phyloP scores from a whole-genome alignment of 192 early-diverging fungal species.

The Entophlyctis luteolus region DNA sequence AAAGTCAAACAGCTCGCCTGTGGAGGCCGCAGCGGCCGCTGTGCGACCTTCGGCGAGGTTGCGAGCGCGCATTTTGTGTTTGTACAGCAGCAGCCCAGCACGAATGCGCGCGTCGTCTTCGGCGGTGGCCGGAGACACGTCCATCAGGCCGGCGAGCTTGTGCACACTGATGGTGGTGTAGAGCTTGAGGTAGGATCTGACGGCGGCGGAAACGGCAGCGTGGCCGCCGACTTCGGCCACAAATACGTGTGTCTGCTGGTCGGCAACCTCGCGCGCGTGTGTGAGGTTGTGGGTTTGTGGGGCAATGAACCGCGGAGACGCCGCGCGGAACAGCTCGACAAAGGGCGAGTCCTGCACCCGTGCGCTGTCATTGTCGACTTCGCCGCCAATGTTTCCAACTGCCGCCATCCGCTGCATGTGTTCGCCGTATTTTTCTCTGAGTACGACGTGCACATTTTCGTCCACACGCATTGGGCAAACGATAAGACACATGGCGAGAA shows the following conservation, averaged over 20 bases:
- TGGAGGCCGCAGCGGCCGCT: too few relatives aligned
- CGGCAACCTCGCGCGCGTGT: conserved; percentile 52
- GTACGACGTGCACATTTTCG: conserved; percentile 80
- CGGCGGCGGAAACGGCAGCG: conserved; percentile 75
- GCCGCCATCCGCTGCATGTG: conserved; percentile 84
- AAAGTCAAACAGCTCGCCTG: conserved; percentile 87
- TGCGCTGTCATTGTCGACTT: conserved; percentile 34
- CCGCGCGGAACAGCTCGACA: conserved; percentile 85
- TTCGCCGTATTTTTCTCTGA: conserved; percentile 92
- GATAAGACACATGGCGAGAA: conserved; percentile 84
- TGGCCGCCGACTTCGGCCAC: conserved; percentile 81
- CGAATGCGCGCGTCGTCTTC: conserved; percentile 12
- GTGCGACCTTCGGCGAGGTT: too few relatives aligned
- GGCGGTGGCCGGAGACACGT: conserved; percentile 66
- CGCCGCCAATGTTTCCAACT: too few relatives aligned
- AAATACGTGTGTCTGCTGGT: conserved; percentile 83
- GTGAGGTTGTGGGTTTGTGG: conserved; percentile 58
- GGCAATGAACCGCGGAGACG: conserved; percentile 94
- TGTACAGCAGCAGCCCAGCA: conserved; percentile 85
- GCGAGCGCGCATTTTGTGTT: conserved; percentile 89
- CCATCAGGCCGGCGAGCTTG: conserved; percentile 83
- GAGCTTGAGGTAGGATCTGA: conserved; percentile 91
- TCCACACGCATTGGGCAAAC: conserved; percentile 91
- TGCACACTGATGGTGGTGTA: conserved; percentile 89
- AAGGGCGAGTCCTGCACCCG: conserved; percentile 78